Evolutionary conservation across 1,284 basidiomycete genomes (phyloP), one percentile per base, ranked within the genome.

Genomic region (Malassezia yamatoensis): DNA sequence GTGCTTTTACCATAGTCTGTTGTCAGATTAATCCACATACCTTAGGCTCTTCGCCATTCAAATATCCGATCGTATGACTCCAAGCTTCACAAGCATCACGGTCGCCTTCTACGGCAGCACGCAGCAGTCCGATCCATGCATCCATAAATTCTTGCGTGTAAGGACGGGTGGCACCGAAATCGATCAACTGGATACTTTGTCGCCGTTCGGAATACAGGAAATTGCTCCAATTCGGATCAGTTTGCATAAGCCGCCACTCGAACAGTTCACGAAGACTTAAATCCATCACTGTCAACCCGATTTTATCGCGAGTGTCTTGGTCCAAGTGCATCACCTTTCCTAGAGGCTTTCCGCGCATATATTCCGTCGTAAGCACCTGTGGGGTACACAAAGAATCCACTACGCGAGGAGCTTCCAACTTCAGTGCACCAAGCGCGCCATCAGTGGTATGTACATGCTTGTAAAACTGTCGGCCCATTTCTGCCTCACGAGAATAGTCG

Each of bases 161-260:
- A 63, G 84, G 83, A 38, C 91, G 81, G 0, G 88, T 89, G 2
- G 94, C 93, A 21, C 93, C 94, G 67, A 98, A 96, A 76, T 99
- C 93, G 57, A 98, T 88, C 18, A 99, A 79, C 66, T 90, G 87
- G 49, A 96, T 80, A 83, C 68, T 64, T 36, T 45, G 49, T 13
- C 58, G 64, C 9, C 54, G 47, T 4, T 79, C 70, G 75, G 91
- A 86, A 83, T 86, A 96, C 29, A 99, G 78, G 78, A 98, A 98
- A 76, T 96, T 98, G 20, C 87, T 88, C 87, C 88, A 96, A 72
- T 99, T 98, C 1, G 94, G 93, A 75, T 98, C 93, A 0, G 93
- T 98, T 76, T 98, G 94, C 94, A 98, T 96, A 44, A 87, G 78
- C 21, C 87, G 80, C 78, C 91, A 94, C 56, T 84, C 80, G 76